phyloP scores from a whole-genome alignment of 2,329 filamentous ascomycete genomes.

The Penicillium sp. region DNA sequence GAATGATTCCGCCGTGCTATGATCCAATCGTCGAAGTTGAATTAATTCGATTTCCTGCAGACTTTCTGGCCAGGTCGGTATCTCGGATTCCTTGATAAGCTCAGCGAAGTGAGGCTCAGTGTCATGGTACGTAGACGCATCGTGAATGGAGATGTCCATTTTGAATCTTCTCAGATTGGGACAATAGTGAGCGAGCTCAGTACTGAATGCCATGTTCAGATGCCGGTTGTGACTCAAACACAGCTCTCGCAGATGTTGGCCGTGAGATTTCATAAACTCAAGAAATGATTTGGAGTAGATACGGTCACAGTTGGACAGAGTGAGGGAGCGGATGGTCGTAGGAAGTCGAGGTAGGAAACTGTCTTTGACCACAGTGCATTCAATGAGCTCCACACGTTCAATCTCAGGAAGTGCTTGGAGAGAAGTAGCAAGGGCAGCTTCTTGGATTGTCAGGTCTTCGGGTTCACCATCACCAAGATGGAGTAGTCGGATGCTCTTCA shows the following conservation, averaged over 20 bases:
- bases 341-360: conserved; percentile 69
- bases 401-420: conserved; percentile 62
- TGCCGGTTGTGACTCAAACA: conserved; percentile 75
- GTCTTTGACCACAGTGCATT: conserved; percentile 69
- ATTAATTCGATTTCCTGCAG: conserved; percentile 71
- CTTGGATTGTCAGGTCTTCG: conserved; percentile 35
- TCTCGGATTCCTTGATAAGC: conserved; percentile 56
- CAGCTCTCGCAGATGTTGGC: conserved; percentile 64
- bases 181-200: conserved; percentile 63
- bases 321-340: conserved; percentile 62
- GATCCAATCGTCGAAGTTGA: conserved; percentile 72
- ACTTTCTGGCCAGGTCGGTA: conserved; percentile 74
- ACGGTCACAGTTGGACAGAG: conserved; percentile 75
- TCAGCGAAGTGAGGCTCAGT: conserved; percentile 71
- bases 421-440: conserved; percentile 45
- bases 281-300: conserved; percentile 66
- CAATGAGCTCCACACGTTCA: conserved; percentile 68
- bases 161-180: conserved; percentile 67
- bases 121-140: conserved; percentile 65
- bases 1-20: conserved; percentile 69
- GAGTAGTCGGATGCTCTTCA: conserved; percentile 38
- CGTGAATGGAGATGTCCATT: conserved; percentile 78
- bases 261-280: conserved; percentile 65
- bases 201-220: conserved; percentile 72
- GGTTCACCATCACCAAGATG: conserved; percentile 43